phyloP scores from a whole-genome alignment of 2,329 filamentous ascomycete genomes.

The Ustulina deusta region DNA sequence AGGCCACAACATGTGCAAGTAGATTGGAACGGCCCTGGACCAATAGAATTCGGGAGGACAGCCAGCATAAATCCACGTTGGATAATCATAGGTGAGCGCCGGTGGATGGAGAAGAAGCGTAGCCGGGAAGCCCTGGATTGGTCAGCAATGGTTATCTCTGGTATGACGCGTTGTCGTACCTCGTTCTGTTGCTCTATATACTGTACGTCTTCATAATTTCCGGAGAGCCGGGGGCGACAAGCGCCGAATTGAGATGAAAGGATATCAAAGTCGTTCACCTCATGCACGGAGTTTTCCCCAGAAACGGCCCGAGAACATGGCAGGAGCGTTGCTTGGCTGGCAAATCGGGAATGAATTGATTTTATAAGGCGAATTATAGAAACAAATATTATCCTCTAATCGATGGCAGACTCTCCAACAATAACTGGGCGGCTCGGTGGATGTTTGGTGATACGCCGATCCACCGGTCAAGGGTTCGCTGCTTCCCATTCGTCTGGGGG shows the following conservation, averaged over 20 bases:
- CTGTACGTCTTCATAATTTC: background rate
- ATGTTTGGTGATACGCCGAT: constrained; percentile 31
- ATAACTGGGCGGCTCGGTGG: constrained; percentile 5
- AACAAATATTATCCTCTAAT: constrained; percentile 4
- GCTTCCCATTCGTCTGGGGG: constrained; percentile 8
- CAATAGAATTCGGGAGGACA: constrained; percentile 14
- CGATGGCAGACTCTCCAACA: background rate
- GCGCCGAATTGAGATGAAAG: constrained; percentile 13
- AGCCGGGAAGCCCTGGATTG: constrained; percentile 13
- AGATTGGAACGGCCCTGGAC: background rate
- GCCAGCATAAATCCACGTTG: constrained; percentile 8
- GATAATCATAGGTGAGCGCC: constrained; percentile 8
- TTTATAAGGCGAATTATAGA: constrained; percentile 16
- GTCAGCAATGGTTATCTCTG: constrained; percentile 20
- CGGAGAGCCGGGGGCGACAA: constrained; percentile 7
- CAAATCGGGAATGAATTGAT: background rate
- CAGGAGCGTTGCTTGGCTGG: background rate
- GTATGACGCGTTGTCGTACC: background rate
- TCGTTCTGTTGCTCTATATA: background rate
- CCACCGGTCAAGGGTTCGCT: constrained; percentile 1
- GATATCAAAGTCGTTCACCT: constrained; percentile 7
- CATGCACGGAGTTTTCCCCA: background rate
- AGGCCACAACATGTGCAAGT: background rate
- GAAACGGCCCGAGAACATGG: background rate
- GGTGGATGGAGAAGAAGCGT: background rate